A percentile compares a stretch with the other conserved stretches of the same genome.
Conservation (phyloP, 2,329 filamentous ascomycete genomes). For the Ascochyta clinopodiicola region DNA sequence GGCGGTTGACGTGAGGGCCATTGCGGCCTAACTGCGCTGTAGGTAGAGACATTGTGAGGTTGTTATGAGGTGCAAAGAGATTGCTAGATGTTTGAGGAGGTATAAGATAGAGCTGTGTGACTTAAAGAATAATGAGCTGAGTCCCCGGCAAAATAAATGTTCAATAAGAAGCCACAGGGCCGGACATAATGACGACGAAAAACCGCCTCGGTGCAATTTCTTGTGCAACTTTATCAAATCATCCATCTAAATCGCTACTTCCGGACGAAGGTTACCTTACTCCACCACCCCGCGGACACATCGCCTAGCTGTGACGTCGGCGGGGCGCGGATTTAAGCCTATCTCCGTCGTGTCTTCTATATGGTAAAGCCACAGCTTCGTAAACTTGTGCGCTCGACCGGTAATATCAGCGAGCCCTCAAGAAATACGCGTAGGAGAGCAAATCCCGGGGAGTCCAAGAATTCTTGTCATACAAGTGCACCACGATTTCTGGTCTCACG, state of each 20-base stretch:
- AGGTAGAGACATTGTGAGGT: constrained; percentile 42
- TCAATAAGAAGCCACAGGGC: not conserved
- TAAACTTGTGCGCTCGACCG: not conserved
- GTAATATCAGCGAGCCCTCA: too few species aligned
- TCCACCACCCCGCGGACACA: not conserved
- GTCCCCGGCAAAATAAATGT: not conserved
- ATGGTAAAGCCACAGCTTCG: not conserved
- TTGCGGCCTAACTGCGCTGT: constrained; percentile 59
- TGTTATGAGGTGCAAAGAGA: not conserved
- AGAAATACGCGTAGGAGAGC: not conserved
- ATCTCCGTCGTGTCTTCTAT: not conserved
- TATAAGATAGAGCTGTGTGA: too few species aligned
- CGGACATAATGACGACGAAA: constrained; percentile 2
- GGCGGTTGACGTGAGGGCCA: constrained; percentile 58
- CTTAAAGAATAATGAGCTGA: not conserved
- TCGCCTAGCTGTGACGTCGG: constrained; percentile 1
- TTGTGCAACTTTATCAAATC: not conserved
- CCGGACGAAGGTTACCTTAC: not conserved
- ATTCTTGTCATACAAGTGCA: not conserved
- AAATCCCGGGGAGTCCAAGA: not conserved
- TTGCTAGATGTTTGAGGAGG: not conserved
- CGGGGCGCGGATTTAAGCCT: constrained; percentile 4
- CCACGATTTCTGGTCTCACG: not conserved
- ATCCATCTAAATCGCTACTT: not conserved
- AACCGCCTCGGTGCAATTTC: not conserved